A percentile compares a stretch with the other conserved stretches of the same genome.
These are phyloP conservation scores for Gyrodon lividus DNA, from an alignment of 768 basidiomycete genomes.

Conservation along the genomic window DNA sequence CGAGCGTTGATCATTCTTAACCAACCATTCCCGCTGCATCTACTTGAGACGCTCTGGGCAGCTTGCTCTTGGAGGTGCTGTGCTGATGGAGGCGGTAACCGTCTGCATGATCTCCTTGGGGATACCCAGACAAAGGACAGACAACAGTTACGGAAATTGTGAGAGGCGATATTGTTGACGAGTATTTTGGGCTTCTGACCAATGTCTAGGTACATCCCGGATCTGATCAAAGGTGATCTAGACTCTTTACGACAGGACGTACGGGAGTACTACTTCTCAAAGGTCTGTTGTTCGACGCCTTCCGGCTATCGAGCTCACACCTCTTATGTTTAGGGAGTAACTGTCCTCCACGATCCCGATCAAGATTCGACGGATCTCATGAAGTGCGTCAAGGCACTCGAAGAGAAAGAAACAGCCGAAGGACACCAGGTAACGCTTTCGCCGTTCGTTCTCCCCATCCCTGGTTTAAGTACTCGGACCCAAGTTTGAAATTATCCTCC, in stretches of 20 bases:
- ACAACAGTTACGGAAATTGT: conserved; percentile 15
- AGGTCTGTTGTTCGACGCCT: conserved; percentile 40
- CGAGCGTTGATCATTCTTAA: conserved; percentile 85
- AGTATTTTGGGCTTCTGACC: conserved; percentile 1
- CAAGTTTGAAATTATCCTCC: conserved; percentile 68
- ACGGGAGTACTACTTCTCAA: conserved; percentile 56
- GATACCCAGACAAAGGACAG: conserved; percentile 1
- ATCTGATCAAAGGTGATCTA: conserved; percentile 91
- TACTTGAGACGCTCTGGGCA: conserved; percentile 64
- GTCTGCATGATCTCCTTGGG: conserved; percentile 59
- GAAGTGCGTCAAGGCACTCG: conserved; percentile 78
- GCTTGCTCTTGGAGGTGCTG: conserved; percentile 57
- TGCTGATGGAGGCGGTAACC: conserved; percentile 89
- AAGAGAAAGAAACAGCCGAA: conserved; percentile 51
- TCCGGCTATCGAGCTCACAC: neutral
- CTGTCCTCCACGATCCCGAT: conserved; percentile 62
- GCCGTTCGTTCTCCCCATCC: neutral
- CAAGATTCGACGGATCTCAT: conserved; percentile 92
- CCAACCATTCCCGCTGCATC: conserved; percentile 69
- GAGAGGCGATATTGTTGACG: neutral
- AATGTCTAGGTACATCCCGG: conserved; percentile 63
- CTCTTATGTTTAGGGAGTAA: conserved; percentile 53
- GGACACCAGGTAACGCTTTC: conserved; percentile 34
- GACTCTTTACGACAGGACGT: conserved; percentile 86
- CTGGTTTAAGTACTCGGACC: conserved; percentile 13